Evolutionary conservation across 352 stramenopile species (phyloP).

Genomic region (Phytopythium montanum): DNA sequence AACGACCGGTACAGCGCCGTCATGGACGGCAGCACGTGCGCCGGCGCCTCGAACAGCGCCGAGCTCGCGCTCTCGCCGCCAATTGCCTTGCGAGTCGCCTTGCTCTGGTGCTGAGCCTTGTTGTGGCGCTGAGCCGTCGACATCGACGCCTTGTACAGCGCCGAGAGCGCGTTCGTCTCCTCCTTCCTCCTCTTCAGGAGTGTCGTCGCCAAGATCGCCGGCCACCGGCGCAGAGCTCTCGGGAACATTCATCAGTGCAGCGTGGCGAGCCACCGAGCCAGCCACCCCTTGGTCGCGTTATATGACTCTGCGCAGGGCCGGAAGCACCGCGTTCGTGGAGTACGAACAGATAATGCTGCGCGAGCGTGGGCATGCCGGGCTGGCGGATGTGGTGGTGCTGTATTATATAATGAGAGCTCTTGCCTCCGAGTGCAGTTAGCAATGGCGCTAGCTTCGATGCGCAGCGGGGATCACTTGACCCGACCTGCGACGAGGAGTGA

Average conservation of each 20-base stretch:
- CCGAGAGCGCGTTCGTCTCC: conserved; percentile 37
- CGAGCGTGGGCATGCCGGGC: neutral
- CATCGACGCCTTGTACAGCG: conserved; percentile 37
- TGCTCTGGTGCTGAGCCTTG: too few relatives aligned
- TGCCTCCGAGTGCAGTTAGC: neutral
- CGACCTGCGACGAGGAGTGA: neutral
- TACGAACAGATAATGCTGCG: too few relatives aligned
- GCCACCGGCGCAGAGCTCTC: conserved; percentile 51
- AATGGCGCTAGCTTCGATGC: neutral
- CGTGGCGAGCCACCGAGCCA: conserved; percentile 17
- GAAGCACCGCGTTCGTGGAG: too few relatives aligned
- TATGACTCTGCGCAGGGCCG: too few relatives aligned
- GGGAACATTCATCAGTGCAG: conserved; percentile 46
- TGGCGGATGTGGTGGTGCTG: neutral
- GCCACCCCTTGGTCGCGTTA: too few relatives aligned
- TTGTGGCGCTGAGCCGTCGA: neutral
- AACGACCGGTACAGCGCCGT: conserved; percentile 79
- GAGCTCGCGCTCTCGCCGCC: conserved; percentile 15
- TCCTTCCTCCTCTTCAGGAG: conserved; percentile 22
- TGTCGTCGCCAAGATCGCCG: conserved; percentile 25
- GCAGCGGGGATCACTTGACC: neutral
- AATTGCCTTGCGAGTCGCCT: too few relatives aligned
- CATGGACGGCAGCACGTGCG: conserved; percentile 82
- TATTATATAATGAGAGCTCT: neutral
- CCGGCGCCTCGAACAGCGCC: conserved; percentile 71